These are phyloP conservation scores for Penicillium arizonense DNA, from an alignment of 495 filamentous ascomycete species.

Conservation along the genomic window DNA sequence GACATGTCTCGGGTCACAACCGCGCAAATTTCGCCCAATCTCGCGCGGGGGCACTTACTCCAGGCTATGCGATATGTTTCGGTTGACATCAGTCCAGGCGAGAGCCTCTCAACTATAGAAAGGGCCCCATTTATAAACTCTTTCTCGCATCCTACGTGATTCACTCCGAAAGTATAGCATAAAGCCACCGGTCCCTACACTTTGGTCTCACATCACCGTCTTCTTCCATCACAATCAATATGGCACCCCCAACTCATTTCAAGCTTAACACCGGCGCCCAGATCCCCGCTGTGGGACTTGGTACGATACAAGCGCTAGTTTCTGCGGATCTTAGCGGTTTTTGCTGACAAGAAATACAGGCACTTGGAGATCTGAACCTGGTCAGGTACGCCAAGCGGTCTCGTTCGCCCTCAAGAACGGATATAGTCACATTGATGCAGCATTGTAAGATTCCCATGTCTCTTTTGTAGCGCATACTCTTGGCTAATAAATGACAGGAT, in stretches of 20 bases:
- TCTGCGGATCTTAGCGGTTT: slow-evolving; percentile 42
- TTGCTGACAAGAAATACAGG: slow-evolving; percentile 25
- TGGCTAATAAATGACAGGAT: slow-evolving; percentile 24
- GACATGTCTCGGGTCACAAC: neutral
- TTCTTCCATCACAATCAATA: neutral
- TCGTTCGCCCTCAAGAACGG: slow-evolving; percentile 63
- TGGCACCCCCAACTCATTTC: slow-evolving; percentile 44
- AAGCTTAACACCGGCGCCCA: slow-evolving; percentile 64
- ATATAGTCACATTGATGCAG: slow-evolving; percentile 71
- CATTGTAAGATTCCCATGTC: slow-evolving; percentile 53
- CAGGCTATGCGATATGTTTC: neutral
- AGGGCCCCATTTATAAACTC: neutral
- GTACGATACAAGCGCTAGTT: slow-evolving; percentile 38
- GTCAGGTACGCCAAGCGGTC: slow-evolving; percentile 47
- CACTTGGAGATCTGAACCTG: slow-evolving; percentile 24
- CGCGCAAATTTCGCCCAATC: neutral
- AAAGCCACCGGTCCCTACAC: neutral
- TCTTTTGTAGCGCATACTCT: slow-evolving; percentile 11
- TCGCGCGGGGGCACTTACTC: neutral
- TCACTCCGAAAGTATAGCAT: neutral
- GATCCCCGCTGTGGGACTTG: slow-evolving; percentile 70
- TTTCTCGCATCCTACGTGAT: neutral
- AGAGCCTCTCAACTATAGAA: neutral
- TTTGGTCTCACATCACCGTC: neutral
- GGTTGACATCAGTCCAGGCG: neutral